These are phyloP conservation scores for Solidago caesia DNA, from an alignment of 129 eudicot genomes.

Conservation along the genomic window DNA sequence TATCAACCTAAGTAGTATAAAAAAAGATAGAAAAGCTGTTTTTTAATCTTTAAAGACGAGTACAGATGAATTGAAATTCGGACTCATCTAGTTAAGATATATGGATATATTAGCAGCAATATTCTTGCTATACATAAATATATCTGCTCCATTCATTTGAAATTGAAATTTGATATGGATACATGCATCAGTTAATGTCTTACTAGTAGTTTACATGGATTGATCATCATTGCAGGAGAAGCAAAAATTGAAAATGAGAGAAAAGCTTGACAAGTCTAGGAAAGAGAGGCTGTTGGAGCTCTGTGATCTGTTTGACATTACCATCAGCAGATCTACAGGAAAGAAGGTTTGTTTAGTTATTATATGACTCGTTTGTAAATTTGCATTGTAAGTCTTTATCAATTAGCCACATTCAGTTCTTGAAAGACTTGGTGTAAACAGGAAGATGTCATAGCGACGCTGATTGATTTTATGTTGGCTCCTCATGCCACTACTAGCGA, in stretches of 20 bases:
- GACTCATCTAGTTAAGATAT: conserved; percentile 8
- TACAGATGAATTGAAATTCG: neutral
- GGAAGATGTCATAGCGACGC: conserved; percentile 84
- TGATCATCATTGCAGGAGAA: conserved; percentile 60
- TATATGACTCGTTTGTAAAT: conserved; percentile 5
- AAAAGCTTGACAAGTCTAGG: conserved; percentile 75
- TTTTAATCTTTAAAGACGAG: neutral
- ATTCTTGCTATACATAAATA: neutral
- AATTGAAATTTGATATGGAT: too few relatives aligned
- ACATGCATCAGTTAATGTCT: neutral
- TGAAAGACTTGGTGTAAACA: conserved; percentile 18
- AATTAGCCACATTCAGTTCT: too few relatives aligned
- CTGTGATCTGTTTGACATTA: conserved; percentile 83
- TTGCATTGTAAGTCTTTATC: neutral
- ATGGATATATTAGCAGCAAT: neutral
- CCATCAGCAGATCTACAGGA: conserved; percentile 52
- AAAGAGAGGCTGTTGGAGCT: conserved; percentile 84
- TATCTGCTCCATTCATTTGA: neutral
- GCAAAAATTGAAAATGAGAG: conserved; percentile 78
- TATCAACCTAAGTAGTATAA: neutral
- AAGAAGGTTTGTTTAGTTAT: conserved; percentile 63
- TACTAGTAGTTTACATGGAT: conserved; percentile 5
- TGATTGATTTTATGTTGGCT: conserved; percentile 75
- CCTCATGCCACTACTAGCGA: conserved; percentile 85
- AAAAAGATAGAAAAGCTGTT: neutral